Evolutionary conservation across 176 grass and related monocot genomes (phyloP).

Genomic region (Sorghum bicolor): DNA sequence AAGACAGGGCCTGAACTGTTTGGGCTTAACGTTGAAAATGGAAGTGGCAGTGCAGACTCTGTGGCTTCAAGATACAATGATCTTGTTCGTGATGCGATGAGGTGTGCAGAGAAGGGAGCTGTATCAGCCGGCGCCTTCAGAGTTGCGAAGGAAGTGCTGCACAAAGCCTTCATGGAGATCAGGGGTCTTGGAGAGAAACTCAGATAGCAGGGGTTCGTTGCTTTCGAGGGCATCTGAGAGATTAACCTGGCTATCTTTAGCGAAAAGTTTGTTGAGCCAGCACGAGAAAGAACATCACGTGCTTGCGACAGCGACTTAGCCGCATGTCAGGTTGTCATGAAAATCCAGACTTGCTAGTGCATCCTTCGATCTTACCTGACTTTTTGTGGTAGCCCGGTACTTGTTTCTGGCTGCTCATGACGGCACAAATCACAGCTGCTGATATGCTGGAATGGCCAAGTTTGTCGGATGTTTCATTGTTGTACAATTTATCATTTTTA

Average conservation of each 20-base stretch:
- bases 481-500: neutral
- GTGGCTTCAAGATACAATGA: constrained; percentile 59
- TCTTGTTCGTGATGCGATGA: constrained; percentile 67
- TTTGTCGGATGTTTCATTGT: neutral
- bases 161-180: constrained; percentile 76
- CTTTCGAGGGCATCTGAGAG: neutral
- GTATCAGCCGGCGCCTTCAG: constrained; percentile 58
- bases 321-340: neutral
- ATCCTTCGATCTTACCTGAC: neutral
- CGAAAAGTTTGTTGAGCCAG: neutral
- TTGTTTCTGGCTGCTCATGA: neutral
- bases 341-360: neutral
- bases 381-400: neutral
- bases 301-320: neutral
- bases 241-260: neutral
- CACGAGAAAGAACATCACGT: neutral
- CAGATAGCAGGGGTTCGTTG: neutral
- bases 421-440: neutral
- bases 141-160: constrained; percentile 57
- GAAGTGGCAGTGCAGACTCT: constrained; percentile 41
- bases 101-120: constrained; percentile 76
- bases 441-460: neutral
- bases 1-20: constrained; percentile 52
- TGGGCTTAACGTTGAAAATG: constrained; percentile 40
- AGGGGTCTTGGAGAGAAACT: constrained; percentile 49